A percentile compares a stretch with the other conserved stretches of the same genome.
These are phyloP conservation scores for Vanrija pseudolonga DNA, from an alignment of 1,284 basidiomycete species.

Conservation along the genomic window DNA sequence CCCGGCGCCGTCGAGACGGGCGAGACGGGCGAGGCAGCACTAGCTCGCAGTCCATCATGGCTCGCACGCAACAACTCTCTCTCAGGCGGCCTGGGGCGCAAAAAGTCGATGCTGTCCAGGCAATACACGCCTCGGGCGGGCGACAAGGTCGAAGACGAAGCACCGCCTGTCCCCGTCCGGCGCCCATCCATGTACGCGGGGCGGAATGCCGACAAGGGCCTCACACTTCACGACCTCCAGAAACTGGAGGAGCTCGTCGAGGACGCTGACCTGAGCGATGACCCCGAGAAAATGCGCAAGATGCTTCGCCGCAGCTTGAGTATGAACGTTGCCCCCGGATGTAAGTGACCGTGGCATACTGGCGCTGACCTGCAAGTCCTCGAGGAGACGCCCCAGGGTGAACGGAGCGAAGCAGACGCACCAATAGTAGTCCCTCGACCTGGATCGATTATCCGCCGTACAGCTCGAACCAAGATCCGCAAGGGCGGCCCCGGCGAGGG, in stretches of 20 bases:
- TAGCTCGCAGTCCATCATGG: conserved; percentile 34
- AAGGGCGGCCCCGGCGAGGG: conserved; percentile 77
- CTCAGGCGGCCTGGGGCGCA: conserved; percentile 62
- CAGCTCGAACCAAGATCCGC: conserved; percentile 91
- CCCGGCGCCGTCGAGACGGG: conserved; percentile 37
- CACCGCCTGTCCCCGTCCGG: conserved; percentile 61
- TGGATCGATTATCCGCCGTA: conserved; percentile 79
- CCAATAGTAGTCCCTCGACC: conserved; percentile 86
- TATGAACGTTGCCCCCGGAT: conserved; percentile 75
- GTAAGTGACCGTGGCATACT: conserved; percentile 55
- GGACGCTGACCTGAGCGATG: conserved; percentile 74
- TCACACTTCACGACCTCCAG: conserved; percentile 89
- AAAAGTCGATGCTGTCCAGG: conserved; percentile 82
- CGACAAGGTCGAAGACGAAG: conserved; percentile 64
- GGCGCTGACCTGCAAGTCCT: conserved; percentile 22
- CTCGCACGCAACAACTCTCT: conserved; percentile 38
- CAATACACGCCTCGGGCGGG: conserved; percentile 74
- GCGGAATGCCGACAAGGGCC: conserved; percentile 57
- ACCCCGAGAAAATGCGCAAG: conserved; percentile 75
- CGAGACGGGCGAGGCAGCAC: conserved; percentile 25
- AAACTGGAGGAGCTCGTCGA: conserved; percentile 87
- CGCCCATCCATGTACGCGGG: conserved; percentile 61
- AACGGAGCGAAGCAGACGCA: conserved; percentile 55
- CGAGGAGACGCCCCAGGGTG: conserved; percentile 28
- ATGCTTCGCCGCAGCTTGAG: conserved; percentile 83